Conservation (phyloP, 208 protist species). For the Leishmania braziliensis region DNA sequence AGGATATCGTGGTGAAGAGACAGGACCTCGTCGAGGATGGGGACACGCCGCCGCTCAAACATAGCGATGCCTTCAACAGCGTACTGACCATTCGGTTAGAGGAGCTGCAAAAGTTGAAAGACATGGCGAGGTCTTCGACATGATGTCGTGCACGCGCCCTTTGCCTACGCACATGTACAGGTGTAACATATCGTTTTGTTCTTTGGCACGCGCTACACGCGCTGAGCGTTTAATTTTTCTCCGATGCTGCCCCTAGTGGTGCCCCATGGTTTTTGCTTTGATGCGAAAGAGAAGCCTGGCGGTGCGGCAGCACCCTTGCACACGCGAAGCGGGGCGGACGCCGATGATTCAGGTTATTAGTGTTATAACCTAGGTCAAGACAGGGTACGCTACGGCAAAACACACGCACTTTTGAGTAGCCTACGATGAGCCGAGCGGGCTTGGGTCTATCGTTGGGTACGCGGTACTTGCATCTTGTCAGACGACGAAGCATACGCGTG, state of each 20-base stretch:
- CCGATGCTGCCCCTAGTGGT: not conserved
- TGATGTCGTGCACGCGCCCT: not conserved
- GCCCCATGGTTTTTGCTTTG: not conserved
- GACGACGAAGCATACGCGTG: not conserved
- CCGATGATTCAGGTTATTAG: not conserved
- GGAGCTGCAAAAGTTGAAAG: constrained; percentile 48
- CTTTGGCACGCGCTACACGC: not conserved
- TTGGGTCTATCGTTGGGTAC: not conserved
- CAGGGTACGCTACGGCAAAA: not conserved
- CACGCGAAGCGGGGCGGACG: not conserved
- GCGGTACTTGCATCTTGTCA: not conserved
- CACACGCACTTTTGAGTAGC: not conserved
- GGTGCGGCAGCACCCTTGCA: not conserved
- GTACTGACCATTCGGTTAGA: constrained; percentile 63
- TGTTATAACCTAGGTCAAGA: not conserved
- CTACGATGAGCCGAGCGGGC: not conserved
- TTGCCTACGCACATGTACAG: constrained; percentile 11
- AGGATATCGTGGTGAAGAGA: constrained; percentile 64
- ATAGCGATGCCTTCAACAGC: constrained; percentile 49
- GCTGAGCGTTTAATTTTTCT: not conserved
- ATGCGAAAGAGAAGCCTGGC: not conserved
- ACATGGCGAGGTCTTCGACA: constrained; percentile 14
- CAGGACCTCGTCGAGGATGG: constrained; percentile 59
- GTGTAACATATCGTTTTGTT: not conserved
- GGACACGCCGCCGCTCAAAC: constrained; percentile 65